Percentiles rank a stretch among this genome's conserved stretches.
These are phyloP conservation scores for Coleophoma cylindrospora DNA, from an alignment of 2,329 filamentous ascomycete species.

Conservation along the genomic window DNA sequence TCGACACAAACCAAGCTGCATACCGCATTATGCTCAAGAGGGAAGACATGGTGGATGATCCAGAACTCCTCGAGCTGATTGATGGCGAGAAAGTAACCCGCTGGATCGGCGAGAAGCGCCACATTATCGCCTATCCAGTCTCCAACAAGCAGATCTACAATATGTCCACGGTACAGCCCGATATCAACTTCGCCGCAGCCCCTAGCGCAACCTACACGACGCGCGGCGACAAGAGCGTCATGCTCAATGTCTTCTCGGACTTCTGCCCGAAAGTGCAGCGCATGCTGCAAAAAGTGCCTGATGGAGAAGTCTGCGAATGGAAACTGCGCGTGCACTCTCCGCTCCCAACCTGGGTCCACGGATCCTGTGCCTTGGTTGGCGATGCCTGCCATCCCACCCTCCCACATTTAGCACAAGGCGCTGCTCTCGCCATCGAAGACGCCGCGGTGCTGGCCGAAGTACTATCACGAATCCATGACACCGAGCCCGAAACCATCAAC, in stretches of 20 bases:
- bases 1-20: constrained; percentile 70
- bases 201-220: constrained; percentile 58
- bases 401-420: constrained; percentile 62
- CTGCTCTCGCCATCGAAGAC: constrained; percentile 65
- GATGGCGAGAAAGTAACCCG: constrained; percentile 63
- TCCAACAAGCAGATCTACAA: constrained; percentile 62
- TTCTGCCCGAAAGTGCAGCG: constrained; percentile 55
- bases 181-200: constrained; percentile 53
- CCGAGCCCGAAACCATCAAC: constrained; percentile 33
- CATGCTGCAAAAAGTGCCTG: constrained; percentile 55
- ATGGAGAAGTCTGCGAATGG: constrained; percentile 62
- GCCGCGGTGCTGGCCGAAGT: constrained; percentile 54
- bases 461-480: constrained; percentile 34
- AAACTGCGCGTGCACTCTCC: constrained; percentile 52
- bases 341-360: constrained; percentile 53
- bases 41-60: constrained; percentile 60
- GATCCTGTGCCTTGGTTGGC: constrained; percentile 51
- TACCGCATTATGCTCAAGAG: constrained; percentile 75
- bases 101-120: constrained; percentile 71
- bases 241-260: constrained; percentile 56
- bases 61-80: constrained; percentile 62
- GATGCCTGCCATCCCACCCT: constrained; percentile 66
- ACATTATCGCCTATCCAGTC: constrained; percentile 76
- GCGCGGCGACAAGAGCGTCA: constrained; percentile 52
- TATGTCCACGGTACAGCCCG: constrained; percentile 57